Percentiles rank a stretch among this genome's conserved stretches.
Conservation (phyloP, 2,329 filamentous ascomycete species). For the Xylariaceae sp. region DNA sequence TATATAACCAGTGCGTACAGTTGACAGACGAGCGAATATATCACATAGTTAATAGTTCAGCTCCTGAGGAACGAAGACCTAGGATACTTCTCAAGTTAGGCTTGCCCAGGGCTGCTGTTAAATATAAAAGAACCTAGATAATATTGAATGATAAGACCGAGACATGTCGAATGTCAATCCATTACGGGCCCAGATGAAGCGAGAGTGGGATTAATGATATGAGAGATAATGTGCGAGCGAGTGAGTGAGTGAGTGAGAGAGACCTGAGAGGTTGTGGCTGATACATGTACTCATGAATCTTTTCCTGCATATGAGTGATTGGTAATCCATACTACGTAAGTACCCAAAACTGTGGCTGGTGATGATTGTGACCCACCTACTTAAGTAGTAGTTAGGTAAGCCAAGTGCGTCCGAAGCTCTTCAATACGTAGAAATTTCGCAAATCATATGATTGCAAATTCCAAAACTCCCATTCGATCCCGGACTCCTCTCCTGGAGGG, state of each 20-base stretch:
- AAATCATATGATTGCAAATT: slow-evolving; percentile 27
- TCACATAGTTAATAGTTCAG: neutral
- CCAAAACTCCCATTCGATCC: slow-evolving; percentile 24
- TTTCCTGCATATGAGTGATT: no score
- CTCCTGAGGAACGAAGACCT: neutral
- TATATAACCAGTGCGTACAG: neutral
- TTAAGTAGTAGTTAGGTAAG: no score
- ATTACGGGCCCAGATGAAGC: no score
- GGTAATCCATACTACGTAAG: no score
- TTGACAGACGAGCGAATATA: neutral
- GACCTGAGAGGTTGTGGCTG: no score
- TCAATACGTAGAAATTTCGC: neutral
- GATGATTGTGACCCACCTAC: neutral
- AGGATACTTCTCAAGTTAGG: neutral
- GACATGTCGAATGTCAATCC: neutral
- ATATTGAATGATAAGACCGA: neutral
- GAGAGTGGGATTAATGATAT: no score
- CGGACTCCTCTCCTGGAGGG: slow-evolving; percentile 4
- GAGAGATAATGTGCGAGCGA: no score
- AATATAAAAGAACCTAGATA: neutral
- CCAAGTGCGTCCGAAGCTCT: neutral
- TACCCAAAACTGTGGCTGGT: neutral
- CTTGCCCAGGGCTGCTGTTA: neutral
- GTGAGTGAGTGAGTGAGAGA: no score
- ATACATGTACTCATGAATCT: no score